These are phyloP conservation scores for Mallotus repandus DNA, from an alignment of 441 rosid species.

Conservation along the genomic window DNA sequence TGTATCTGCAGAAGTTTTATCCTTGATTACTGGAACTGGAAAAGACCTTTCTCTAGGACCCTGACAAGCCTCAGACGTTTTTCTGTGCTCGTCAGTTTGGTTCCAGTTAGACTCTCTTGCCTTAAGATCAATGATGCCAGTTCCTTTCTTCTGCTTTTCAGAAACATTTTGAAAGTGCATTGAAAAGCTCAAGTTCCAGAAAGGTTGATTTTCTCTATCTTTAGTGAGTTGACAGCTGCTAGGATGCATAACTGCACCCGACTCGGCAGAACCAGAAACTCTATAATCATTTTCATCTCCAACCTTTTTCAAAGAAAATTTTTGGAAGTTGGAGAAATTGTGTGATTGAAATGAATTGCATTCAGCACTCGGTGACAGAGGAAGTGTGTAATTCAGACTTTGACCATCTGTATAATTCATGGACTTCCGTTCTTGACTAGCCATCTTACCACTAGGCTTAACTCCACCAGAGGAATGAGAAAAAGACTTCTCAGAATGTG, in stretches of 20 bases:
- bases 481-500: slow-evolving; percentile 37
- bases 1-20: slow-evolving; percentile 27
- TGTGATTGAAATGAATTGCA: slow-evolving; percentile 31
- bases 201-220: slow-evolving; percentile 28
- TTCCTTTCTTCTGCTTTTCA: slow-evolving; percentile 31
- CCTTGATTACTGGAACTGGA: slow-evolving; percentile 22
- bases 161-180: slow-evolving; percentile 33
- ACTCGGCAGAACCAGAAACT: slow-evolving; percentile 28
- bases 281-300: slow-evolving; percentile 39
- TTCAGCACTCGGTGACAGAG: slow-evolving; percentile 31
- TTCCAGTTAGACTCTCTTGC: slow-evolving; percentile 21
- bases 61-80: slow-evolving; percentile 19
- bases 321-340: slow-evolving; percentile 35
- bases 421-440: slow-evolving; percentile 25
- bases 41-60: slow-evolving; percentile 24
- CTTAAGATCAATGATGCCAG: slow-evolving; percentile 25
- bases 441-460: slow-evolving; percentile 22
- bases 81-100: slow-evolving; percentile 27
- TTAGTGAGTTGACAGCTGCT: slow-evolving; percentile 24
- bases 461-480: slow-evolving; percentile 30
- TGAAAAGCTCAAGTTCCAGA: slow-evolving; percentile 34
- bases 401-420: slow-evolving; percentile 23
- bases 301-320: slow-evolving; percentile 32
- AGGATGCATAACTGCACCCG: neutral
- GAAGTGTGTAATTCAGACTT: slow-evolving; percentile 28